Evolutionary conservation across 495 filamentous ascomycete genomes (phyloP), one percentile per base, ranked within the genome.

Genomic region (Pseudotulostoma volvatum): DNA sequence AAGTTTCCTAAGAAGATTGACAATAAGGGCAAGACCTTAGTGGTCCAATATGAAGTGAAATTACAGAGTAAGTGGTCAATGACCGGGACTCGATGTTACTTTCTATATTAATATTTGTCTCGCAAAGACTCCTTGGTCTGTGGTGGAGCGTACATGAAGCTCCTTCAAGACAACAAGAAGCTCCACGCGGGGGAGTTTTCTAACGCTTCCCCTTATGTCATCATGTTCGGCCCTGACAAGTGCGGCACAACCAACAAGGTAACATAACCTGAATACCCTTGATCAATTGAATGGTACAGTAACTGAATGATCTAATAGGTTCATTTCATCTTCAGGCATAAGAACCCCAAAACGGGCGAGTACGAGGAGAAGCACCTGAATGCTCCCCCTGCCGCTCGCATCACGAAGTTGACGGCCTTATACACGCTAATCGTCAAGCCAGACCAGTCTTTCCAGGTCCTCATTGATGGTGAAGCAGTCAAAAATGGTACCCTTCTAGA

Each of bases 211-310:
- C 92, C 92, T 28, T 99, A 99, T 58, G 82, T 99, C 46, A 92
- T 99, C 69, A 96, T 96, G 92, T 99, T 99, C 60, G 92, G 92
- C 47, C 92, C 92, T 53, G 92, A 99, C 69, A 99, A 95, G 78
- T 99, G 92, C 60, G 92, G 90, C 63, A 74, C 82, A 53, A 96
- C 85, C 58, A 99, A 99, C 76, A 96, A 96, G 79, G 76, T 76
- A 63, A 39, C 53, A n/a, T 20, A 3, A 1, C 11, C 14, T 14
- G 7, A 20, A 31, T 18, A 23, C 23, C 5, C 23, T 28, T 28
- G 11, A 30, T 31, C 17, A 4, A 21, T 15, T 37, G 9, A 18
- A 17, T 31, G 17, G 9, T 2, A 14, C 17, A 31, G 1, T 7
- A 34, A 7, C 31, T 36, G 21, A 50, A 30, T n/a, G 9, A 18